These are phyloP conservation scores for Pythium aquatile DNA, from an alignment of 352 stramenopile genomes.

Conservation along the genomic window DNA sequence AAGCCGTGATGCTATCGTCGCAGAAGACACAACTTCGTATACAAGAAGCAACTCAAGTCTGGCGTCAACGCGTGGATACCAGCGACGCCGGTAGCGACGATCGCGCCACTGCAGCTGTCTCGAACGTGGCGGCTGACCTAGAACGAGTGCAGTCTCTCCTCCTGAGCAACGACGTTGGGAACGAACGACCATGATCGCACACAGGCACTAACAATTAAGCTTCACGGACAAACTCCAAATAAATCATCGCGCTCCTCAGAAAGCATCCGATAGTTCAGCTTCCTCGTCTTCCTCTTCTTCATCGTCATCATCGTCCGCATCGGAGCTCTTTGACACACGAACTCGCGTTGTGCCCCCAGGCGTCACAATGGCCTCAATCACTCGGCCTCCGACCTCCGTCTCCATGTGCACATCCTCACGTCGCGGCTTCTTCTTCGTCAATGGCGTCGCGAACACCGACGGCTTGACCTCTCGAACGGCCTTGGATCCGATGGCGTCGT, in stretches of 20 bases:
- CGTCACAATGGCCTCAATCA: constrained; percentile 55
- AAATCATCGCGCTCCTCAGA: not conserved
- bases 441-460: constrained; percentile 12
- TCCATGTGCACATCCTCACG: constrained; percentile 39
- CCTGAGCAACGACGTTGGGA: not conserved
- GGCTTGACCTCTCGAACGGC: constrained; percentile 30
- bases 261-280: constrained; percentile 28
- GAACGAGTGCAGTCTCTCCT: constrained; percentile 5
- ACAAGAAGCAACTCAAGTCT: constrained; percentile 2
- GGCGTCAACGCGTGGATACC: not conserved
- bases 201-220: not conserved
- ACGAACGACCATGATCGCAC: not conserved
- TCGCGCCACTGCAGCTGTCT: not conserved
- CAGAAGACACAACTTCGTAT: constrained; percentile 3
- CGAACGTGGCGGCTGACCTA: constrained; percentile 3
- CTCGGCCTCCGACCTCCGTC: constrained; percentile 41
- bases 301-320: constrained; percentile 13
- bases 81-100: not conserved
- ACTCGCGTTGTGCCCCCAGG: constrained; percentile 64
- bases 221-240: not conserved
- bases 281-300: constrained; percentile 29
- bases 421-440: constrained; percentile 32
- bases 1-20: constrained; percentile 33
- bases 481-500: constrained; percentile 27
- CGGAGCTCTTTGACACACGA: constrained; percentile 46